Percentiles rank a stretch among this genome's conserved stretches.
phyloP scores from a whole-genome alignment of 169 alveolate genomes.

The Plasmodium knowlesi region DNA sequence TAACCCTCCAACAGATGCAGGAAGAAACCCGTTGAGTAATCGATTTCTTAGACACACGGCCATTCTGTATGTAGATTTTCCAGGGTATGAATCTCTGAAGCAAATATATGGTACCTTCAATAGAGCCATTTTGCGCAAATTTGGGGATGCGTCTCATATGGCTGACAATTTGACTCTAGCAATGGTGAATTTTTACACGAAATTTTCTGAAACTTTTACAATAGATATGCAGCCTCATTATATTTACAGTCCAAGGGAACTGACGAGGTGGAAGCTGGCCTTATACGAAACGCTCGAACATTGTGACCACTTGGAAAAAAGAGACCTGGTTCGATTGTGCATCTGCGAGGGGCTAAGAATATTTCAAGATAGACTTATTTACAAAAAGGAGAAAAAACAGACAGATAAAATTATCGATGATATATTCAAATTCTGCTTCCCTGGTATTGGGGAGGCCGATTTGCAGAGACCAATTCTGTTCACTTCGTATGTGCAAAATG shows the following conservation, averaged over 20 bases:
- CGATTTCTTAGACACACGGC: conserved; percentile 97
- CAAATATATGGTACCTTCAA: conserved; percentile 98
- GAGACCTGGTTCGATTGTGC: conserved; percentile 90
- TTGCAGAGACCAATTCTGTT: conserved; percentile 90
- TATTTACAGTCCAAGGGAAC: conserved; percentile 98
- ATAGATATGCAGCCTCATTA: conserved; percentile 98
- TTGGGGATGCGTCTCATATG: conserved; percentile 80
- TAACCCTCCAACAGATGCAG: conserved; percentile 99
- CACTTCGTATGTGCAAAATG: conserved; percentile 85
- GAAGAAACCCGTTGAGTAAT: conserved; percentile 96
- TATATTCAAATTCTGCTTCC: conserved; percentile 84
- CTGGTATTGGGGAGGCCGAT: conserved; percentile 75
- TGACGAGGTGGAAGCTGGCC: conserved; percentile 98
- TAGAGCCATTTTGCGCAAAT: conserved; percentile 94
- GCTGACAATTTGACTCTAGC: conserved; percentile 96
- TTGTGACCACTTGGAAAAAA: conserved; percentile 68
- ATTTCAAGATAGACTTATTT: conserved; percentile 96
- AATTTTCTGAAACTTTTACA: conserved; percentile 93
- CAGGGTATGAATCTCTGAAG: conserved; percentile 96
- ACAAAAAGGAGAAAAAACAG: conserved; percentile 94
- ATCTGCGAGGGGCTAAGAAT: conserved; percentile 97
- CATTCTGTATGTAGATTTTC: conserved; percentile 97
- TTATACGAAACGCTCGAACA: conserved; percentile 86
- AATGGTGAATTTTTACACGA: conserved; percentile 97
- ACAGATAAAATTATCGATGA: conserved; percentile 93